Evolutionary conservation across 768 basidiomycete species (phyloP).

Genomic region (Cyclocybe aegerita): DNA sequence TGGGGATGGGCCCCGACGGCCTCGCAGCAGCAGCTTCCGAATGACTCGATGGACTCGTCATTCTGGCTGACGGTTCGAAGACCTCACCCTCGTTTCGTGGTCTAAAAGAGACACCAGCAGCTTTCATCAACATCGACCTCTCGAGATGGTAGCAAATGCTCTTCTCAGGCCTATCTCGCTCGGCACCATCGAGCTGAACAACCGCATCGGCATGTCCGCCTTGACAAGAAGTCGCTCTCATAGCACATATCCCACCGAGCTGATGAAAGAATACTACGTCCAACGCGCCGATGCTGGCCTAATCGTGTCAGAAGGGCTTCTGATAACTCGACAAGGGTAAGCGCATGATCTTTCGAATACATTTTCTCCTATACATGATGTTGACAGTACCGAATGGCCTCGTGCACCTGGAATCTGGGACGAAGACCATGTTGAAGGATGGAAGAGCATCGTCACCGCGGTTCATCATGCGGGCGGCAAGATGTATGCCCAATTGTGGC

Average conservation of each 20-base stretch:
- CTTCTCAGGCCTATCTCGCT: constrained; percentile 33
- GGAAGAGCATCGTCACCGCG: constrained; percentile 45
- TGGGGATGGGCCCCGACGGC: too few relatives aligned
- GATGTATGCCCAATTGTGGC: constrained; percentile 48
- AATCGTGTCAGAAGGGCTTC: constrained; percentile 38
- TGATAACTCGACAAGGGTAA: constrained; percentile 43
- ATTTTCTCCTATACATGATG: background rate
- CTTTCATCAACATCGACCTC: background rate
- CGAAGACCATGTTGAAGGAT: constrained; percentile 39
- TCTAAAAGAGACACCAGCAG: background rate
- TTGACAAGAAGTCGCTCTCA: constrained; percentile 40
- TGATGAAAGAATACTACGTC: constrained; percentile 39
- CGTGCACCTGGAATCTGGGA: constrained; percentile 49
- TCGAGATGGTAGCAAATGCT: constrained; percentile 1
- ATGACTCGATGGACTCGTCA: too few relatives aligned
- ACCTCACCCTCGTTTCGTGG: background rate
- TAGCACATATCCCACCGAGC: constrained; percentile 34
- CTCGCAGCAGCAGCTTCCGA: too few relatives aligned
- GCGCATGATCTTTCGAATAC: background rate
- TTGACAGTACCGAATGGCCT: constrained; percentile 40
- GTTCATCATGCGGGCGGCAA: constrained; percentile 45
- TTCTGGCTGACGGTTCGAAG: too few relatives aligned
- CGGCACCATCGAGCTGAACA: constrained; percentile 34
- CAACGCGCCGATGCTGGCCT: constrained; percentile 39
- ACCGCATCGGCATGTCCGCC: constrained; percentile 39